These are phyloP conservation scores for Candida nonsorbophila DNA, from an alignment of 805 yeast species.

Conservation along the genomic window DNA sequence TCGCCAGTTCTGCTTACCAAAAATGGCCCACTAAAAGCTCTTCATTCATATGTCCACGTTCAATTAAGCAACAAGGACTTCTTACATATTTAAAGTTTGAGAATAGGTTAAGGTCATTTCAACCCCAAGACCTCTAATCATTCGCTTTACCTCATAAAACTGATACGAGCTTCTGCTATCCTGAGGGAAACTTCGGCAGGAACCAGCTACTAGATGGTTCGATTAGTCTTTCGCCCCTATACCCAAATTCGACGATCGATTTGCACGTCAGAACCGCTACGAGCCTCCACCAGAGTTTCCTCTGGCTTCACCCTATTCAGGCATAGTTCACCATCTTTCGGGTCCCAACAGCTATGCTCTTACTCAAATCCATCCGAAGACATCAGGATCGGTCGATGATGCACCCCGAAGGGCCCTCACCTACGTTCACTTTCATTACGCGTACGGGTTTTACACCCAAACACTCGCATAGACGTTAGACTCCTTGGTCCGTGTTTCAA, in stretches of 20 bases:
- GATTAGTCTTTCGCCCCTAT: constrained; percentile 39
- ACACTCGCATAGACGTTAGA: constrained; percentile 38
- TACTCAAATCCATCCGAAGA: constrained; percentile 37
- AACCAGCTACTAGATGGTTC: constrained; percentile 34
- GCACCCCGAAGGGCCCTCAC: constrained; percentile 27
- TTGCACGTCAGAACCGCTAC: constrained; percentile 43
- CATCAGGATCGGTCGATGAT: constrained; percentile 36
- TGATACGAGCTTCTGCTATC: constrained; percentile 30
- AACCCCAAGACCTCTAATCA: constrained; percentile 37
- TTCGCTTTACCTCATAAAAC: constrained; percentile 38
- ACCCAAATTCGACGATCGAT: constrained; percentile 41
- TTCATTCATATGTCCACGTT: constrained; percentile 34
- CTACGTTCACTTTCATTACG: constrained; percentile 36
- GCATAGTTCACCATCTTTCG: constrained; percentile 42
- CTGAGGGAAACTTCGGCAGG: constrained; percentile 41
- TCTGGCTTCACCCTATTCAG: constrained; percentile 42
- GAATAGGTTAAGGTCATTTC: constrained; percentile 36
- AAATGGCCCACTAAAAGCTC: constrained; percentile 43
- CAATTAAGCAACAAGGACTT: constrained; percentile 37
- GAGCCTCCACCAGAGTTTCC: constrained; percentile 43
- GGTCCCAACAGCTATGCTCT: constrained; percentile 42
- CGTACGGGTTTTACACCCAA: constrained; percentile 37
- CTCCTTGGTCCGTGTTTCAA: constrained; percentile 40
- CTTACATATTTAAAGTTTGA: constrained; percentile 39
- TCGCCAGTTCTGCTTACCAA: constrained; percentile 45